Base-by-base conservation (phyloP, 140 eudicot genomes). In the Bidens hawaiensis region DNA sequence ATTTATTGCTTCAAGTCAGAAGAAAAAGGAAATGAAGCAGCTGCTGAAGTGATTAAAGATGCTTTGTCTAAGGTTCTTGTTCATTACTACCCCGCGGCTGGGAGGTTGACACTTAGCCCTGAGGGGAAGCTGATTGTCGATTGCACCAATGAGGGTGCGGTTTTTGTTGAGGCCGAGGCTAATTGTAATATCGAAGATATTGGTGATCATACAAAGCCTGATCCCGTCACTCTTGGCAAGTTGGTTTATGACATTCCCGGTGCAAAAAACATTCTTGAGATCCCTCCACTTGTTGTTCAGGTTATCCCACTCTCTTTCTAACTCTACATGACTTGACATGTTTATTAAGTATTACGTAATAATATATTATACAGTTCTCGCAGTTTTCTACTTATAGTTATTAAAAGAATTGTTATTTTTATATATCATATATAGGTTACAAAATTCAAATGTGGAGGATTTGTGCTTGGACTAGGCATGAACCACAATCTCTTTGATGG, bases 111-210 rank as follows among this genome's bases (percentile, higher is more conserved):
- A 2, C 72, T 91, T 5, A 80, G 93, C 73, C 54, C 83, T 0
- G 90, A 87, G 67, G 79, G 76, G 53, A 91, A 91, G 64, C 80
- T 91, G 14, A 82, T 81, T 0, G 84, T 91, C 23, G 85, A 91
- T 60, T 91, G 99, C 58, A 84, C 74, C 0, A 76, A 78, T 3
- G 98, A 84, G 71, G 96, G 96, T 0, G 98, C 91, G 0, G 88
- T 91, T 21, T 91, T 91, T 48, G 91, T 91, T 12, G 98, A 87
- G 77, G 98, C 98, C 1, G 98, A 91, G 36, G 91, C 98, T 7
- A 78, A 84, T 2, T 78, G 89, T 71, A 58, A 14, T n/a, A 71
- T 91, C 22, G 74, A 78, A 11, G 96, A 87, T 45, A 76, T 91
- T 21, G 98, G 96, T 17, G 96, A 87, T 58, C 85, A 81, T 61